Conservation (phyloP, 208 protist genomes). For the Strigomonas culicis region DNA sequence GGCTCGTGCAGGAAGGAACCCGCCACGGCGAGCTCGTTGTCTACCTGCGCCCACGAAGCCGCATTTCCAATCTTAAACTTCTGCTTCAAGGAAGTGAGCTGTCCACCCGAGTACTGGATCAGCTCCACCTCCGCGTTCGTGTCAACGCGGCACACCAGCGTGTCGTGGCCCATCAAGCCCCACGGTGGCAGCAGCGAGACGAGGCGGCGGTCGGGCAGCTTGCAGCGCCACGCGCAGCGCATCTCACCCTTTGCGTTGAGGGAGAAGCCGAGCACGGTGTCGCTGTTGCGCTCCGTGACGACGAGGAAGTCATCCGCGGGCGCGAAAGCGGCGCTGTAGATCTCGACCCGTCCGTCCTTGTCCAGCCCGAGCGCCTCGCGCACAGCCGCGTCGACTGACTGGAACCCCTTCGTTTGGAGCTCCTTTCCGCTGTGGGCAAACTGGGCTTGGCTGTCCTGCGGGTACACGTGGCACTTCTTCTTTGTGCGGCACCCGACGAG, state of each 20-base stretch:
- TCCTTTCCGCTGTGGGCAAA: slow-evolving; percentile 58
- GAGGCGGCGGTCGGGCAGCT: slow-evolving; percentile 59
- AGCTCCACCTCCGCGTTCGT: slow-evolving; percentile 59
- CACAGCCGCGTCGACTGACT: slow-evolving; percentile 33
- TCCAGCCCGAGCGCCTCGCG: slow-evolving; percentile 31
- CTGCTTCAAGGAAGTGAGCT: slow-evolving; percentile 31
- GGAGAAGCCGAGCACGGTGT: slow-evolving; percentile 49
- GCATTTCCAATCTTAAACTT: slow-evolving; percentile 79
- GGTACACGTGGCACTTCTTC: slow-evolving; percentile 44
- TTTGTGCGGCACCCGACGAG: slow-evolving; percentile 71
- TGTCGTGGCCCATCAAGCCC: slow-evolving; percentile 32
- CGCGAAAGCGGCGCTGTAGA: slow-evolving; percentile 51
- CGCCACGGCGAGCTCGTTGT: slow-evolving; percentile 44
- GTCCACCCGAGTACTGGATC: slow-evolving; percentile 29
- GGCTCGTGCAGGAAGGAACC: slow-evolving; percentile 76
- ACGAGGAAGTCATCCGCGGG: slow-evolving; percentile 44
- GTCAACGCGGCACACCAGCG: slow-evolving; percentile 47
- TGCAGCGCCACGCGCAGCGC: slow-evolving; percentile 32
- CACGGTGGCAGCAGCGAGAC: slow-evolving; percentile 62
- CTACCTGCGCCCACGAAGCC: slow-evolving; percentile 45
- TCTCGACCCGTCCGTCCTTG: slow-evolving; percentile 31
- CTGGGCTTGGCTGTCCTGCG: slow-evolving; percentile 30
- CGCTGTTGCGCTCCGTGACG: slow-evolving; percentile 59
- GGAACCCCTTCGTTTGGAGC: slow-evolving; percentile 47
- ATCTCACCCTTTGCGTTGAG: slow-evolving; percentile 33